Conservation (phyloP, 2,329 filamentous ascomycete species). For the Ramularia collo-cygni region DNA sequence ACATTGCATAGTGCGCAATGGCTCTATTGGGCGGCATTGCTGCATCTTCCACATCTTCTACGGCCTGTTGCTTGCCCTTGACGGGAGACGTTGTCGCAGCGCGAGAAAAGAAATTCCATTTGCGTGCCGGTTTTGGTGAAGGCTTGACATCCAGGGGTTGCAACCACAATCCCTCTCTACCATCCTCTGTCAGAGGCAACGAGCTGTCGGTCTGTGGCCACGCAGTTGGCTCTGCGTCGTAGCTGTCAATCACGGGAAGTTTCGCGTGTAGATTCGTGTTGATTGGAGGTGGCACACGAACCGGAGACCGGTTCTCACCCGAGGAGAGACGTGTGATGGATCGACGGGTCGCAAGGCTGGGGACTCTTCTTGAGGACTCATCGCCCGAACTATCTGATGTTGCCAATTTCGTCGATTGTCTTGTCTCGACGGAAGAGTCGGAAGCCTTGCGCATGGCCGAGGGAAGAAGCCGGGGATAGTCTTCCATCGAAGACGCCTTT, state of each 20-base stretch:
- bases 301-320: constrained; percentile 7
- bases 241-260: constrained; percentile 9
- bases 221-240: constrained; percentile 10
- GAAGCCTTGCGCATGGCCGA: constrained; percentile 21
- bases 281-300: constrained; percentile 12
- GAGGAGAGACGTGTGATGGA: constrained; percentile 15
- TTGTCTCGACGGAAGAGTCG: constrained; percentile 10
- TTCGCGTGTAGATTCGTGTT: constrained; percentile 8
- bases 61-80: constrained; percentile 24
- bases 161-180: constrained; percentile 35
- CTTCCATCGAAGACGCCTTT: constrained; percentile 17
- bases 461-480: constrained; percentile 21
- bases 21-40: constrained; percentile 4
- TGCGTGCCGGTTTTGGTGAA: constrained; percentile 33
- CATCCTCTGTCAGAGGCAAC: constrained; percentile 10
- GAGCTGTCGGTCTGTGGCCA: constrained; percentile 13
- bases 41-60: constrained; percentile 12
- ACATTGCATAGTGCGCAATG: constrained; percentile 51
- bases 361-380: constrained; percentile 12
- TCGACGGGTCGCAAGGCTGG: constrained; percentile 14
- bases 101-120: constrained; percentile 56
- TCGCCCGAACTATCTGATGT: constrained; percentile 23
- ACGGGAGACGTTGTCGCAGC: constrained; percentile 36
- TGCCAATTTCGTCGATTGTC: constrained; percentile 10
- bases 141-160: constrained; percentile 9